These are phyloP conservation scores for Fusarium transvaalense DNA, from an alignment of 2,329 filamentous ascomycete genomes.

Conservation along the genomic window DNA sequence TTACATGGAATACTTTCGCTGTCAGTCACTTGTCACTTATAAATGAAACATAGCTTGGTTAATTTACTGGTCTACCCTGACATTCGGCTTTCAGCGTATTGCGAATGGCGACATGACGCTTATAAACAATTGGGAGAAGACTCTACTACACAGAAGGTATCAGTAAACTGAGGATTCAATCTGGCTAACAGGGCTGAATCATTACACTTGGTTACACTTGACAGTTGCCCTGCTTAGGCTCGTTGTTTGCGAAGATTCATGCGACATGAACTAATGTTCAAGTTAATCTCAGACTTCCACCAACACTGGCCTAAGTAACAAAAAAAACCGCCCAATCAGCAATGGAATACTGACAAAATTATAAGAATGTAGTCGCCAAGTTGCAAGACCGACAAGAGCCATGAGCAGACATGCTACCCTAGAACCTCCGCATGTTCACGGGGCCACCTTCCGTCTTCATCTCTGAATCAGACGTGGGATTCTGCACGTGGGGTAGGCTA, in stretches of 20 bases:
- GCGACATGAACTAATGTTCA: no score
- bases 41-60: neutral
- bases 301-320: no score
- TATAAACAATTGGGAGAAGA: neutral
- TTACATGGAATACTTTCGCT: neutral
- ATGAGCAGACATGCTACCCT: neutral
- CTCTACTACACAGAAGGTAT: no score
- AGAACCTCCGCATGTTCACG: neutral
- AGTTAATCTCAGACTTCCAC: no score
- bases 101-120: neutral
- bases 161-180: no score
- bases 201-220: no score
- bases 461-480: neutral
- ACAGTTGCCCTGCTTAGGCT: no score
- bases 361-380: neutral
- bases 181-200: no score
- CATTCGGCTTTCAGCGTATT: neutral
- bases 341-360: neutral
- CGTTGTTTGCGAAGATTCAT: no score
- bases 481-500: neutral
- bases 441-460: conserved; percentile 1
- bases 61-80: neutral
- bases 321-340: no score
- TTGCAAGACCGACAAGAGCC: no score
- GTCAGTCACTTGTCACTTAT: no score